Evolutionary conservation across 2,329 filamentous ascomycete genomes (phyloP).

Genomic region (Epichloe typhina): DNA sequence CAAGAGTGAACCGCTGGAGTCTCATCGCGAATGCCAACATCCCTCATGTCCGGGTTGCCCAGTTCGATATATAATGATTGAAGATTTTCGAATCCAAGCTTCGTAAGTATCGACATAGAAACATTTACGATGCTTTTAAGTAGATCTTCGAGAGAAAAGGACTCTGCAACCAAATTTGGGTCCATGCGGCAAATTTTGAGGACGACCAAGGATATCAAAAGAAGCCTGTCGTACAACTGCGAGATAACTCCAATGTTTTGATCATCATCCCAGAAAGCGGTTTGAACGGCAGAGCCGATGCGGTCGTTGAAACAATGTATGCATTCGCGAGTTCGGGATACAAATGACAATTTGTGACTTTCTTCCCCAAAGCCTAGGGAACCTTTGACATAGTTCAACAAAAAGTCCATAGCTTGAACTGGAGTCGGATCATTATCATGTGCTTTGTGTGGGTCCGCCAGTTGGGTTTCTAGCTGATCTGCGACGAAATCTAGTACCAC

Average conservation of each 20-base stretch:
- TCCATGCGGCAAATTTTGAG: slow-evolving; percentile 30
- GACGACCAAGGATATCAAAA: slow-evolving; percentile 23
- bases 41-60: slow-evolving; percentile 29
- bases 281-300: slow-evolving; percentile 9
- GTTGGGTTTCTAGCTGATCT: slow-evolving; percentile 26
- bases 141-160: slow-evolving; percentile 34
- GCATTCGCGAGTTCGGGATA: slow-evolving; percentile 29
- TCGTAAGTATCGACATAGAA: slow-evolving; percentile 27
- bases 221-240: slow-evolving; percentile 17
- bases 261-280: background rate
- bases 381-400: slow-evolving; percentile 34
- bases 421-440: slow-evolving; percentile 7
- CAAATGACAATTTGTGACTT: slow-evolving; percentile 26
- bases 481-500: slow-evolving; percentile 46
- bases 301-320: slow-evolving; percentile 27
- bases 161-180: slow-evolving; percentile 18
- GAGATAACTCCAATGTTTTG: slow-evolving; percentile 8
- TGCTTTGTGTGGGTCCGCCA: background rate
- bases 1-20: slow-evolving; percentile 37
- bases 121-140: slow-evolving; percentile 29
- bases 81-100: slow-evolving; percentile 29
- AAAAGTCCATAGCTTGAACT: slow-evolving; percentile 26
- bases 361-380: slow-evolving; percentile 26
- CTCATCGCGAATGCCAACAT: slow-evolving; percentile 38
- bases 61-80: slow-evolving; percentile 34